Conservation (phyloP, 805 yeast genomes). For the Candida piceae region DNA sequence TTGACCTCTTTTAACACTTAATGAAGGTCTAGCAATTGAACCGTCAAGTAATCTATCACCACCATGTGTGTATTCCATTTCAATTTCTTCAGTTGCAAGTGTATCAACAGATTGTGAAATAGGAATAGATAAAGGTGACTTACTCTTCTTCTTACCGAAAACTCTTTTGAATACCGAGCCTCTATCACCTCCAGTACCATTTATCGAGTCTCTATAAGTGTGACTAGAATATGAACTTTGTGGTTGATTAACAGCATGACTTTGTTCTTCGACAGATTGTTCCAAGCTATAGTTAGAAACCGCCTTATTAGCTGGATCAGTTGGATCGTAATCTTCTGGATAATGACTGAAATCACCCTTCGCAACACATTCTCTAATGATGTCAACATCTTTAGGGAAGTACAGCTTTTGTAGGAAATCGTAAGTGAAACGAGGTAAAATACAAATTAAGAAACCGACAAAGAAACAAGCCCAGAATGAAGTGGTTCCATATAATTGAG, state of each 20-base stretch:
- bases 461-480: slow-evolving; percentile 65
- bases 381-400: slow-evolving; percentile 65
- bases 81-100: slow-evolving; percentile 46
- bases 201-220: slow-evolving; percentile 30
- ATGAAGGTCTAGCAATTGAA: slow-evolving; percentile 30
- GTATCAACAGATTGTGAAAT: slow-evolving; percentile 31
- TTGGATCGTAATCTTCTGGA: slow-evolving; percentile 70
- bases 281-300: slow-evolving; percentile 41
- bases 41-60: slow-evolving; percentile 17
- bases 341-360: slow-evolving; percentile 65
- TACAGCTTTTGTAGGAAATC: slow-evolving; percentile 51
- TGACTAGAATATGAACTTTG: slow-evolving; percentile 5
- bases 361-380: slow-evolving; percentile 64
- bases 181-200: slow-evolving; percentile 33
- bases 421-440: slow-evolving; percentile 61
- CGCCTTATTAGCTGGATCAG: slow-evolving; percentile 62
- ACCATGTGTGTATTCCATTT: slow-evolving; percentile 34
- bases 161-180: slow-evolving; percentile 36
- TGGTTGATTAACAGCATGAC: slow-evolving; percentile 11
- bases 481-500: slow-evolving; percentile 55
- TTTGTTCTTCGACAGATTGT: slow-evolving; percentile 25
- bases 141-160: slow-evolving; percentile 23
- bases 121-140: slow-evolving; percentile 28
- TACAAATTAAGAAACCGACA: slow-evolving; percentile 57
- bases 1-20: slow-evolving; percentile 21